Percentiles rank a stretch among this genome's conserved stretches.
Evolutionary conservation across 2,329 filamentous ascomycete species (phyloP).

Genomic region (Stenocarpella maydis): DNA sequence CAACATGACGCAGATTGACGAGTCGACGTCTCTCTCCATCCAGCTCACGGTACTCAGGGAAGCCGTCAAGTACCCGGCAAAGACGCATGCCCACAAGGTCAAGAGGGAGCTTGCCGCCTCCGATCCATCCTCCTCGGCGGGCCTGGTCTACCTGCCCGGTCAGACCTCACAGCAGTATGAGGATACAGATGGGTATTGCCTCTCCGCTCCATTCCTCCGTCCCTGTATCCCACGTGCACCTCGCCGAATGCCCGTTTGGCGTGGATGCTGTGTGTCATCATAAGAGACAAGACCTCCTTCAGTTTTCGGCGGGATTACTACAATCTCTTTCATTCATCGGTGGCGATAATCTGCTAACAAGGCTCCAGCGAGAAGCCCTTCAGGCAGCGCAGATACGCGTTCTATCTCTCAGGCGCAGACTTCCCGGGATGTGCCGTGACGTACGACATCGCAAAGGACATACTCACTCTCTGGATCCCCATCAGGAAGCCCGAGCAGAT

Average conservation of each 20-base stretch:
- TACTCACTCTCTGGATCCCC: slow-evolving; percentile 77
- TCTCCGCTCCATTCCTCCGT: neutral
- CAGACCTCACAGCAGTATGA: slow-evolving; percentile 60
- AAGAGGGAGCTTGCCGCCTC: slow-evolving; percentile 57
- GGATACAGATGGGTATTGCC: slow-evolving; percentile 58
- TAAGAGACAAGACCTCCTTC: neutral
- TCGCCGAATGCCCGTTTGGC: too few relatives aligned
- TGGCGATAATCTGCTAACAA: neutral
- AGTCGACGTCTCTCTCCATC: neutral
- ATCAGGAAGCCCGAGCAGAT: slow-evolving; percentile 68
- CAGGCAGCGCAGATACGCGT: slow-evolving; percentile 68
- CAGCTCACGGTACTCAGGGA: neutral
- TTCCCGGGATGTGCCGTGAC: slow-evolving; percentile 64
- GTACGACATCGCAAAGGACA: slow-evolving; percentile 66
- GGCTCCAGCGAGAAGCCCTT: slow-evolving; percentile 55
- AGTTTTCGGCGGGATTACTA: too few relatives aligned
- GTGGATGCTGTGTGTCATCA: too few relatives aligned
- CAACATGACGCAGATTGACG: slow-evolving; percentile 23
- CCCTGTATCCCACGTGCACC: neutral
- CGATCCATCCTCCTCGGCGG: neutral
- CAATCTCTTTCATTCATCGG: too few relatives aligned
- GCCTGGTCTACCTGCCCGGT: slow-evolving; percentile 65
- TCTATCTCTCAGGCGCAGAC: slow-evolving; percentile 64
- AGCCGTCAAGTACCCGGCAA: slow-evolving; percentile 50
- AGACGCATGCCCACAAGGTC: slow-evolving; percentile 65